phyloP scores from a whole-genome alignment of 352 stramenopile species.

The Globisporangium uncinulatum region DNA sequence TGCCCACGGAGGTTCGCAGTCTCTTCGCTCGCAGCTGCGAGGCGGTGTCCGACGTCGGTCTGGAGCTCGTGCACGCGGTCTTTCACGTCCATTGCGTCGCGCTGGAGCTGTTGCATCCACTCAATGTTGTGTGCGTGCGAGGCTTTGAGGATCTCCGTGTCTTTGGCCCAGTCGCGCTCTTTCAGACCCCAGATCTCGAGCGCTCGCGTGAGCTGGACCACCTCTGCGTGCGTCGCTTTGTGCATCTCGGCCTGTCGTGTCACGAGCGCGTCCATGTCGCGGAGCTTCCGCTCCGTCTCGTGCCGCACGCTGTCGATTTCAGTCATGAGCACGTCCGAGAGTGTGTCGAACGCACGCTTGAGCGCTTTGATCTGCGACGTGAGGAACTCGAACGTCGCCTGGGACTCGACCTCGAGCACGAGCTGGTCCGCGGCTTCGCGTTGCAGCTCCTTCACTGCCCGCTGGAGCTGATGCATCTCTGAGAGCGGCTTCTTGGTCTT shows the following conservation, averaged over 20 bases:
- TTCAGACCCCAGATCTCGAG: slow-evolving; percentile 79
- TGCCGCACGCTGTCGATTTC: slow-evolving; percentile 68
- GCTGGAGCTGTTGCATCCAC: slow-evolving; percentile 84
- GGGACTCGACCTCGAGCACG: slow-evolving; percentile 69
- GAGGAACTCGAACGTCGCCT: slow-evolving; percentile 80
- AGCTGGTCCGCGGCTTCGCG: slow-evolving; percentile 69
- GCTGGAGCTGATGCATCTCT: slow-evolving; percentile 78
- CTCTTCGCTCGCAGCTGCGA: slow-evolving; percentile 58
- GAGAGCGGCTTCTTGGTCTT: slow-evolving; percentile 80
- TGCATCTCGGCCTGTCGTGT: slow-evolving; percentile 51
- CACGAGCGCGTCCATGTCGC: slow-evolving; percentile 54
- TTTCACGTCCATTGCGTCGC: slow-evolving; percentile 76
- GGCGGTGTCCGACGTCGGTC: slow-evolving; percentile 41
- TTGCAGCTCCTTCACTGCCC: slow-evolving; percentile 71
- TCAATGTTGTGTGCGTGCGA: slow-evolving; percentile 80
- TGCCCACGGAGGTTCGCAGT: slow-evolving; percentile 56
- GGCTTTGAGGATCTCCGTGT: slow-evolving; percentile 81
- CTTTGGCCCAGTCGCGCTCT: slow-evolving; percentile 81
- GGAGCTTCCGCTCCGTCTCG: slow-evolving; percentile 53
- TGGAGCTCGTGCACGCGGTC: slow-evolving; percentile 67
- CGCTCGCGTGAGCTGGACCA: slow-evolving; percentile 68
- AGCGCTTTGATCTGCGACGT: slow-evolving; percentile 71
- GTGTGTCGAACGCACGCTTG: slow-evolving; percentile 69
- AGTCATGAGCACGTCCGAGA: slow-evolving; percentile 73
- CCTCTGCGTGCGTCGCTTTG: slow-evolving; percentile 54